Base-by-base conservation (phyloP, 768 basidiomycete species). In the Neoboletus brunneissimus region DNA sequence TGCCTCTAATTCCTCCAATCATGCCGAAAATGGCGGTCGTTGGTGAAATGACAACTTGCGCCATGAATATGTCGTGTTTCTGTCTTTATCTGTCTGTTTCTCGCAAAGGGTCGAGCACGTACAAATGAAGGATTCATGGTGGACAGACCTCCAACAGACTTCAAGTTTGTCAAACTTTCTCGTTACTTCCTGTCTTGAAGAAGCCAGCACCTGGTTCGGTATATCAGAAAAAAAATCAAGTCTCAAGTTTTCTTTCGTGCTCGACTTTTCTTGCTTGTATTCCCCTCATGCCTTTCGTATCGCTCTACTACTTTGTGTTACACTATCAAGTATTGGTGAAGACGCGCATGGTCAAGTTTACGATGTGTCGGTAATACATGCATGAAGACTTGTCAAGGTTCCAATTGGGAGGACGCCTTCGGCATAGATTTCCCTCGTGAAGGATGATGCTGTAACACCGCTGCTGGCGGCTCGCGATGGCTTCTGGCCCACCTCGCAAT, bases 171-270 rank as follows among this genome's bases (percentile, higher is more conserved):
- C 71, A 80, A 82, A 77, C 72, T 77, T 77, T 76, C 72, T 72
- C 79, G 71, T 77, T 76, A 74, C 75, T 77, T 72, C 66, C 67
- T 75, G 67, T 72, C 74, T 72, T 76, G 77, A 76, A 79, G 76
- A 78, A 70, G 71, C 61, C 62, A 62, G 58, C 61, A 72, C 76
- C 63, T 71, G 76, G 79, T 80, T 80, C 79, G 77, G 77, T 84
- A 81, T 72, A 70, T 76, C 74, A 80, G 75, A 80, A 73, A 75
- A n/a, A 75, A 75, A 75, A 69, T 75, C 82, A 84, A 85, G 81
- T 82, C 83, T 79, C 83, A 85, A 85, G 83, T 86, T 74, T 79
- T 74, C 72, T 77, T 68, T 77, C 77, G 75, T 78, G 77, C 71
- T 74, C 80, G 69, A 75, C 76, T 73, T 81, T 78, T 81, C 77